Conservation (phyloP, 2,329 filamentous ascomycete species). For the Thelonectria rubi region DNA sequence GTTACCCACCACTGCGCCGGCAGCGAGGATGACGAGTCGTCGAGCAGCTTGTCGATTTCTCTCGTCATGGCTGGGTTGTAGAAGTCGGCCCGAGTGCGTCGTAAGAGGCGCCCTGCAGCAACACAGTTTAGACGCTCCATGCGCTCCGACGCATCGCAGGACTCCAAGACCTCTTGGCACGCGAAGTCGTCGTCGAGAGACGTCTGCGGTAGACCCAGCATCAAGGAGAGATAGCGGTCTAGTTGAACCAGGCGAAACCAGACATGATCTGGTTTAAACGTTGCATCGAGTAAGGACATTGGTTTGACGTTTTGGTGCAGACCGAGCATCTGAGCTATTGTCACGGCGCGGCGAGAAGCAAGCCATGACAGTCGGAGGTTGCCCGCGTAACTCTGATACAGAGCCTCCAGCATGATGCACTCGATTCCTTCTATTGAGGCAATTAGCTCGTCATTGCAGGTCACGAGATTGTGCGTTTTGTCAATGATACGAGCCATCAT, state of each 20-base stretch:
- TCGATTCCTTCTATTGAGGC: slow-evolving; percentile 58
- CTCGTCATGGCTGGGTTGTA: slow-evolving; percentile 46
- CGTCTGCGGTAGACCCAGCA: slow-evolving; percentile 57
- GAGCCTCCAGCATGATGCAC: slow-evolving; percentile 58
- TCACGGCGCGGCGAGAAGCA: slow-evolving; percentile 54
- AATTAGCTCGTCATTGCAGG: slow-evolving; percentile 56
- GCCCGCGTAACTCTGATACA: slow-evolving; percentile 58
- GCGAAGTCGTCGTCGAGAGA: slow-evolving; percentile 51
- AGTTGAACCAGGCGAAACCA: slow-evolving; percentile 57
- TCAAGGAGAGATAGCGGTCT: slow-evolving; percentile 58
- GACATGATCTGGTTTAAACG: slow-evolving; percentile 48
- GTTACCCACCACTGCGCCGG: slow-evolving; percentile 59
- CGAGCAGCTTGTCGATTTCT: slow-evolving; percentile 58
- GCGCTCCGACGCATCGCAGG: slow-evolving; percentile 50
- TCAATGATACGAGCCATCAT: slow-evolving; percentile 43
- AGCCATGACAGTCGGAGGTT: slow-evolving; percentile 58
- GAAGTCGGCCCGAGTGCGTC: slow-evolving; percentile 50
- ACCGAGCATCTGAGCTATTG: slow-evolving; percentile 55
- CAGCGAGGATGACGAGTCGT: slow-evolving; percentile 52
- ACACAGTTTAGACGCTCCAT: slow-evolving; percentile 56
- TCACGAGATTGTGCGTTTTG: slow-evolving; percentile 49
- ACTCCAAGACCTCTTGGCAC: slow-evolving; percentile 38
- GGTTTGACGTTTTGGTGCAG: slow-evolving; percentile 40
- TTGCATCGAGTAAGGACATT: slow-evolving; percentile 10
- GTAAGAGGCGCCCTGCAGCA: slow-evolving; percentile 55